Conservation (phyloP, 1,139 yeast species). For the Magnusiomyces tetraspermus region DNA sequence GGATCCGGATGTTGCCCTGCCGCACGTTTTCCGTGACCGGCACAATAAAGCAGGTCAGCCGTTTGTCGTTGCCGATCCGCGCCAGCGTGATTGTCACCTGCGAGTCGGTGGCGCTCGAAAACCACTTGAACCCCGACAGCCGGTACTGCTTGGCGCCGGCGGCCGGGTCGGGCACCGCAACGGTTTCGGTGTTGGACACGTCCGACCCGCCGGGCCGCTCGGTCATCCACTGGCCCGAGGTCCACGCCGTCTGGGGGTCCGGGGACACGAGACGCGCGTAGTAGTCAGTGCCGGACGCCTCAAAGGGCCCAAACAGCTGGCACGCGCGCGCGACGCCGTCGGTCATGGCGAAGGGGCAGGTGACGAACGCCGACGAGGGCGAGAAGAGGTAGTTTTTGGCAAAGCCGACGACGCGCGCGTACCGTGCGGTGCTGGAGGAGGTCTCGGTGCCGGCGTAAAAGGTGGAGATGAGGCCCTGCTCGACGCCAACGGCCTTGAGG, state of each 20-base stretch:
- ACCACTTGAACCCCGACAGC: slow-evolving; percentile 30
- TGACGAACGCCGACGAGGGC: slow-evolving; percentile 28
- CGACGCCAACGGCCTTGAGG: slow-evolving; percentile 23
- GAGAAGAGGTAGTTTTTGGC: slow-evolving; percentile 24
- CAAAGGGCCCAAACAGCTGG: slow-evolving; percentile 19
- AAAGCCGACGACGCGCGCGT: slow-evolving; percentile 24
- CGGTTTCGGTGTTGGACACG: slow-evolving; percentile 27
- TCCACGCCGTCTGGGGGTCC: slow-evolving; percentile 26
- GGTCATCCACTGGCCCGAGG: slow-evolving; percentile 33
- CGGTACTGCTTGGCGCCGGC: slow-evolving; percentile 16
- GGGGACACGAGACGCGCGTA: slow-evolving; percentile 22
- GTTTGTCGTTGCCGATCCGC: slow-evolving; percentile 18
- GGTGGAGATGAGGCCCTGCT: slow-evolving; percentile 25
- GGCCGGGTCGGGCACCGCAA: slow-evolving; percentile 16
- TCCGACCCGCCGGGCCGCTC: slow-evolving; percentile 31
- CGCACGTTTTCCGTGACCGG: slow-evolving; percentile 17
- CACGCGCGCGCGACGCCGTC: slow-evolving; percentile 30
- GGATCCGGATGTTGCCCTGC: slow-evolving; percentile 23
- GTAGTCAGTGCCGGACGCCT: slow-evolving; percentile 14
- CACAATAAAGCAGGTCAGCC: slow-evolving; percentile 27
- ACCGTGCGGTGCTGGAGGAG: slow-evolving; percentile 11
- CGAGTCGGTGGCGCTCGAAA: slow-evolving; percentile 30
- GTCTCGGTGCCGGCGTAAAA: slow-evolving; percentile 24
- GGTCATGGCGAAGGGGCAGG: slow-evolving; percentile 31
- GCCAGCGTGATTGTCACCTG: slow-evolving; percentile 27